These are phyloP conservation scores for Wickerhamomyces pijperi DNA, from an alignment of 805 yeast species.

Conservation along the genomic window DNA sequence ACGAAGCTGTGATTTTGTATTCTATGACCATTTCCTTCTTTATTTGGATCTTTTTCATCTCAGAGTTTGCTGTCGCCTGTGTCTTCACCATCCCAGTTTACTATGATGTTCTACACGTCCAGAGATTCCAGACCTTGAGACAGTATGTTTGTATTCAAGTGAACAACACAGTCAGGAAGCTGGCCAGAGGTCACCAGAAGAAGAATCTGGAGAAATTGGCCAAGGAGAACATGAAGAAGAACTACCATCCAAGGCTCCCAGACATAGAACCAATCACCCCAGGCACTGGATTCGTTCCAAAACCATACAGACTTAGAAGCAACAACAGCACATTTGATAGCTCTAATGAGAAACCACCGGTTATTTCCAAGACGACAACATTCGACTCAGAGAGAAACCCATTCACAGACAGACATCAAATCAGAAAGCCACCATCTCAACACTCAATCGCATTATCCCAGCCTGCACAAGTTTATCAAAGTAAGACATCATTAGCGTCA, in stretches of 20 bases:
- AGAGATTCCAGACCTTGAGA: slow-evolving; percentile 33
- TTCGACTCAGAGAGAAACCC: slow-evolving; percentile 4
- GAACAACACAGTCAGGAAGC: slow-evolving; percentile 41
- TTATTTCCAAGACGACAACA: slow-evolving; percentile 4
- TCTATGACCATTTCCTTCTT: slow-evolving; percentile 67
- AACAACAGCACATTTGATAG: slow-evolving; percentile 2
- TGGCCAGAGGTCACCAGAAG: slow-evolving; percentile 31
- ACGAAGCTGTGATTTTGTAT: slow-evolving; percentile 62
- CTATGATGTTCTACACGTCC: slow-evolving; percentile 28
- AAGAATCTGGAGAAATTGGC: slow-evolving; percentile 18
- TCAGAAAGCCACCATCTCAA: not conserved
- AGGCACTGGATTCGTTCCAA: slow-evolving; percentile 1
- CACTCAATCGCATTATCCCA: not conserved
- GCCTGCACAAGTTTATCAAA: slow-evolving; percentile 2
- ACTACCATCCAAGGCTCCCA: slow-evolving; percentile 2
- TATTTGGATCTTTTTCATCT: slow-evolving; percentile 61
- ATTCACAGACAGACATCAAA: slow-evolving; percentile 1
- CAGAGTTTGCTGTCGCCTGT: slow-evolving; percentile 44
- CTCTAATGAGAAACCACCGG: not conserved
- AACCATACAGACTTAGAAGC: slow-evolving; percentile 2
- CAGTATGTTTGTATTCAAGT: slow-evolving; percentile 52
- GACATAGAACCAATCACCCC: slow-evolving; percentile 1
- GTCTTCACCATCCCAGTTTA: slow-evolving; percentile 40
- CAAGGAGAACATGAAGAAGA: slow-evolving; percentile 6
- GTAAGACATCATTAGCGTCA: slow-evolving; percentile 3